Evolutionary conservation across 805 yeast genomes (phyloP).

Genomic region (Monosporozyma yasuniensis): DNA sequence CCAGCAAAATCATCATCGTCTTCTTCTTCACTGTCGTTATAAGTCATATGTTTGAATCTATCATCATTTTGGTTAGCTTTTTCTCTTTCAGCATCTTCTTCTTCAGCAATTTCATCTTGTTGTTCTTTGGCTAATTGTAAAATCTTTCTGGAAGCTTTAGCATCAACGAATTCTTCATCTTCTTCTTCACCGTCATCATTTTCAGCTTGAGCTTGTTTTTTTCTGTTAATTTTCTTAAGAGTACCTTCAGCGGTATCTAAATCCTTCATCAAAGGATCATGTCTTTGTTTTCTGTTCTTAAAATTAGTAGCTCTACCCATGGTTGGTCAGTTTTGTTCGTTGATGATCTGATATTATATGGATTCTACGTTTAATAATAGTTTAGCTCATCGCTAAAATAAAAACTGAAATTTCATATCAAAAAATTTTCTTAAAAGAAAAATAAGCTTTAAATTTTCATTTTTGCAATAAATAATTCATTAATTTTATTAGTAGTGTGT

Average conservation of each 20-base stretch:
- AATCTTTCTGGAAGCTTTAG: slow-evolving; percentile 74
- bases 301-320: slow-evolving; percentile 62
- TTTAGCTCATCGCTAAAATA: slow-evolving; percentile 2
- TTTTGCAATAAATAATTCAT: not conserved
- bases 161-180: slow-evolving; percentile 61
- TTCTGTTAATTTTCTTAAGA: slow-evolving; percentile 39
- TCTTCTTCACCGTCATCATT: slow-evolving; percentile 33
- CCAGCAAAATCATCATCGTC: slow-evolving; percentile 35
- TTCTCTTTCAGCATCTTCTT: slow-evolving; percentile 37
- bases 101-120: slow-evolving; percentile 79
- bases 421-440: slow-evolving; percentile 1
- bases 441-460: not conserved
- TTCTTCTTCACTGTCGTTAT: slow-evolving; percentile 49
- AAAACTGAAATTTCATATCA: not conserved
- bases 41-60: slow-evolving; percentile 28
- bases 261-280: slow-evolving; percentile 73
- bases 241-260: slow-evolving; percentile 68
- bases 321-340: not conserved
- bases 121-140: slow-evolving; percentile 85
- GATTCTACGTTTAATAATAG: not conserved
- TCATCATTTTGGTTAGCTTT: slow-evolving; percentile 25
- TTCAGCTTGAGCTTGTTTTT: slow-evolving; percentile 23
- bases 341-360: not conserved
- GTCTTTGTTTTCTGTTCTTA: slow-evolving; percentile 52
- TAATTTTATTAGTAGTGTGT: too few species aligned